Percentiles rank a stretch among this genome's conserved stretches.
These are phyloP conservation scores for Nannochloropsis salina DNA, from an alignment of 108 stramenopile genomes.

Conservation along the genomic window DNA sequence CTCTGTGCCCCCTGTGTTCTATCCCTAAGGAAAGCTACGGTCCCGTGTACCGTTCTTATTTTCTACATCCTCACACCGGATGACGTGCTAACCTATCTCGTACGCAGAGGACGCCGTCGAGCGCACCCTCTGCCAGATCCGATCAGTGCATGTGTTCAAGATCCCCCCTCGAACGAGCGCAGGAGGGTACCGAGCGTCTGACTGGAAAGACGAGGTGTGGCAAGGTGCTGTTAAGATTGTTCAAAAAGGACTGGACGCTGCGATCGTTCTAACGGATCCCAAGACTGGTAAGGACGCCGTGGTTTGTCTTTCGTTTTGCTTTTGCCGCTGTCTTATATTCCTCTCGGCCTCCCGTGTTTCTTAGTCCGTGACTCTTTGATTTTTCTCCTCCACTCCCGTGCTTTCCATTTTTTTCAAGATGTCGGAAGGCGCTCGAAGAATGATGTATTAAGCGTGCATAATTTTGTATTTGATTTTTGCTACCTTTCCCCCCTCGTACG, in stretches of 20 bases:
- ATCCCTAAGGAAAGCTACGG: no score
- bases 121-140: constrained; percentile 42
- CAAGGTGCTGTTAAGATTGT: constrained; percentile 39
- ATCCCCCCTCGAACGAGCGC: constrained; percentile 40
- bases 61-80: no score
- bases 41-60: no score
- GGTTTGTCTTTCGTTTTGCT: no score
- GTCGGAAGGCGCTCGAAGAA: no score
- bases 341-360: no score
- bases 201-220: constrained; percentile 29
- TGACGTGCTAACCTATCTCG: no score
- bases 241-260: constrained; percentile 43
- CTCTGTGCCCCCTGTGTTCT: no score
- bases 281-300: not conserved
- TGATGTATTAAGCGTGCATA: not conserved
- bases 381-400: not conserved
- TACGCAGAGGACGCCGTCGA: constrained; percentile 38
- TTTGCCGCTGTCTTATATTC: no score
- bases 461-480: not conserved
- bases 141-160: constrained; percentile 39
- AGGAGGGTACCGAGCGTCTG: constrained; percentile 35
- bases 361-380: not conserved
- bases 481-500: not conserved
- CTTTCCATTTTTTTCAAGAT: not conserved
- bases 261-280: constrained; percentile 38